Evolutionary conservation across 1,284 basidiomycete genomes (phyloP).

Genomic region (Rhizopogon parksii): DNA sequence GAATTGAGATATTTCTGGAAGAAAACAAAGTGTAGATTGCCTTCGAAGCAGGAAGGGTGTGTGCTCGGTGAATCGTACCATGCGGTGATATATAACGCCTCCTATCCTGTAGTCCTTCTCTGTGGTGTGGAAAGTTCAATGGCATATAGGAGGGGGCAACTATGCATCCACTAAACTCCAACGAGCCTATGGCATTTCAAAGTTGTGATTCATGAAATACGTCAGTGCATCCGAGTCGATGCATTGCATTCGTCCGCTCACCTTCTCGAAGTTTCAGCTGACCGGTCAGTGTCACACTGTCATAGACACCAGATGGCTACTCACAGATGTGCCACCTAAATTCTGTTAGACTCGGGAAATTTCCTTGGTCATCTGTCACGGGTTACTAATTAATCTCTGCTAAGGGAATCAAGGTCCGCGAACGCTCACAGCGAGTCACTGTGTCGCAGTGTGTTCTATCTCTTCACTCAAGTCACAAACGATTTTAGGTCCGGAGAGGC

Average conservation of each 20-base stretch:
- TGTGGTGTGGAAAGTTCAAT: constrained; percentile 8
- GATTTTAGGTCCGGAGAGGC: constrained; percentile 5
- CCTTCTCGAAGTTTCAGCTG: constrained; percentile 7
- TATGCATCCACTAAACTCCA: not conserved
- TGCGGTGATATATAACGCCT: not conserved
- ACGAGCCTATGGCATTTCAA: not conserved
- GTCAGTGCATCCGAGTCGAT: not conserved
- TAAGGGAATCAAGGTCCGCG: constrained; percentile 14
- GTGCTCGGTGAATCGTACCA: not conserved
- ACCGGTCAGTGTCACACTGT: constrained; percentile 3
- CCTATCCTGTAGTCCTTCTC: constrained; percentile 6
- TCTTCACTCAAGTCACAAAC: not conserved
- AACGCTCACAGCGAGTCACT: constrained; percentile 13
- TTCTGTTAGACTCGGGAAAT: constrained; percentile 8
- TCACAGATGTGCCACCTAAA: constrained; percentile 5
- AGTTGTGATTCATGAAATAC: not conserved
- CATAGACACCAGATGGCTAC: not conserved
- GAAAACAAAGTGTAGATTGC: constrained; percentile 9
- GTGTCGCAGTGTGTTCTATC: constrained; percentile 9
- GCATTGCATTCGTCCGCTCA: constrained; percentile 2
- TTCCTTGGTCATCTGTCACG: constrained; percentile 1
- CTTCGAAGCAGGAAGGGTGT: constrained; percentile 10
- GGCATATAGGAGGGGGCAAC: constrained; percentile 1
- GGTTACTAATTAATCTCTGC: constrained; percentile 9
- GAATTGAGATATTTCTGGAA: constrained; percentile 4